Evolutionary conservation across 345 rosid genomes (phyloP).

Genomic region (Citrus australasica): DNA sequence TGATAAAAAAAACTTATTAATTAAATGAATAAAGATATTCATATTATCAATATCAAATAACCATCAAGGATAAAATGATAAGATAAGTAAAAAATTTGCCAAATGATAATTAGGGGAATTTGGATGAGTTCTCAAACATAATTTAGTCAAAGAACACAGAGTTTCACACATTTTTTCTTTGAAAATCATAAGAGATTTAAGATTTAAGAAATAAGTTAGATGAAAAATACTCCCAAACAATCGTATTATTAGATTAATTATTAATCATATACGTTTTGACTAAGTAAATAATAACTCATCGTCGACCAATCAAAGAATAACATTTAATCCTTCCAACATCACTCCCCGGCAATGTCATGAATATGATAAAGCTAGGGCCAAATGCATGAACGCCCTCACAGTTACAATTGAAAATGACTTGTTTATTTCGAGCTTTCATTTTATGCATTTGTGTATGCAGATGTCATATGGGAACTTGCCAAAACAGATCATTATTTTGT

Average conservation of each 20-base stretch:
- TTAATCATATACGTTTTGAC: not conserved
- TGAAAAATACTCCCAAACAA: not conserved
- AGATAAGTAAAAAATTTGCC: too few species aligned
- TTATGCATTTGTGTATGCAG: not conserved
- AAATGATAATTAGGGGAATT: too few species aligned
- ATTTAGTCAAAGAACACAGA: too few species aligned
- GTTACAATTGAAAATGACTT: not conserved
- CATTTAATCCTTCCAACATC: not conserved
- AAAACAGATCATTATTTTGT: not conserved
- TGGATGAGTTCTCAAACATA: too few species aligned
- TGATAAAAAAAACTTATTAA: too few species aligned
- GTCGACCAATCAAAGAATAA: not conserved
- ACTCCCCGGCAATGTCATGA: too few species aligned
- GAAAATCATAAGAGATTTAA: not conserved
- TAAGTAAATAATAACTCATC: not conserved
- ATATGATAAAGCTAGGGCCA: not conserved
- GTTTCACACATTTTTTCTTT: too few species aligned
- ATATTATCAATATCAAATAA: too few species aligned
- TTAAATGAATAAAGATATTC: too few species aligned
- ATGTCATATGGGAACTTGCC: not conserved
- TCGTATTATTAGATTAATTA: not conserved
- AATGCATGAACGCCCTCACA: constrained; percentile 16
- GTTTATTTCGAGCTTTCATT: not conserved
- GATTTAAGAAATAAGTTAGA: not conserved
- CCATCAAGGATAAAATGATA: too few species aligned